phyloP scores from a whole-genome alignment of 768 basidiomycete species.

The Lentinula sp. region DNA sequence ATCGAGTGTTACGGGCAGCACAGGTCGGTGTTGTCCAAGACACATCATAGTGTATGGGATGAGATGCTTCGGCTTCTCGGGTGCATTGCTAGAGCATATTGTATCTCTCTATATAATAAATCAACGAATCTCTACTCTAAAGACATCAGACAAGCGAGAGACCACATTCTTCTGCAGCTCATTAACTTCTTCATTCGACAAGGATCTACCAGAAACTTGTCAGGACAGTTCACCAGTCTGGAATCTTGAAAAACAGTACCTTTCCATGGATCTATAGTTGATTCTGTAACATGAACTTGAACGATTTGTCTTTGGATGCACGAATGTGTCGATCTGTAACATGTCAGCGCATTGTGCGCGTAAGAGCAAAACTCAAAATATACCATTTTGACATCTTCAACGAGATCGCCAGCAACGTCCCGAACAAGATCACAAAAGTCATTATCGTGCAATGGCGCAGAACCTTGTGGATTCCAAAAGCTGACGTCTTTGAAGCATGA shows the following conservation, averaged over 20 bases:
- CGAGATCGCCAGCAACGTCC: constrained; percentile 87
- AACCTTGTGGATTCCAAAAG: constrained; percentile 76
- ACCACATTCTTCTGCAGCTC: constrained; percentile 62
- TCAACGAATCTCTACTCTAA: constrained; percentile 86
- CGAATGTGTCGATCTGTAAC: constrained; percentile 81
- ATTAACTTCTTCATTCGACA: constrained; percentile 89
- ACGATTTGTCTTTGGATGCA: constrained; percentile 79
- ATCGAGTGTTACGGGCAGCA: constrained; percentile 86
- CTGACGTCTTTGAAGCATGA: constrained; percentile 91
- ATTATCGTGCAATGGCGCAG: constrained; percentile 73
- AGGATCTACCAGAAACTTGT: constrained; percentile 43
- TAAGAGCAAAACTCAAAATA: not conserved
- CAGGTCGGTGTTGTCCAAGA: constrained; percentile 95
- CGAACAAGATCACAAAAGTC: constrained; percentile 95
- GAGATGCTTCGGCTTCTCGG: not conserved
- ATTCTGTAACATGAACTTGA: constrained; percentile 84
- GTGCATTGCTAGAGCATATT: not conserved
- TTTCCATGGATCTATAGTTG: constrained; percentile 96
- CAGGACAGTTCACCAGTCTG: not conserved
- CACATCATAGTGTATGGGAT: constrained; percentile 8
- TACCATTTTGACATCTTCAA: constrained; percentile 85
- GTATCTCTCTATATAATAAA: constrained; percentile 13
- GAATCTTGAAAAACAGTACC: constrained; percentile 33
- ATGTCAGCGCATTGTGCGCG: constrained; percentile 8
- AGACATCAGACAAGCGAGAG: constrained; percentile 46